Evolutionary conservation across 495 filamentous ascomycete genomes (phyloP), one percentile per base, ranked within the genome.

Genomic region (Penicillium arizonense): DNA sequence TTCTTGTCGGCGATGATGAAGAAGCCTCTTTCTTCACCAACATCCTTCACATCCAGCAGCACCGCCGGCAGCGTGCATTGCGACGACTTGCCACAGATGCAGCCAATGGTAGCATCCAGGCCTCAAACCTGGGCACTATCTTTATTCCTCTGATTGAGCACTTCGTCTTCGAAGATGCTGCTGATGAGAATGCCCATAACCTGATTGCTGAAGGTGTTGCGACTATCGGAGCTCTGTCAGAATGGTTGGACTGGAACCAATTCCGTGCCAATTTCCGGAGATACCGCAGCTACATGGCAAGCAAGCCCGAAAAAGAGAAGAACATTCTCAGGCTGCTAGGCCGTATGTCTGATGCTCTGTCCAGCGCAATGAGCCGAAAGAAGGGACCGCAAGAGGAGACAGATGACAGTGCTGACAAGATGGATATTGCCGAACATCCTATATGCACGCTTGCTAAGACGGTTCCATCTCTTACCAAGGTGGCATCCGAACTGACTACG

Each of bases 1-100:
- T 98, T 20, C 81, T 93, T 30, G 82, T 86, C 32, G 82, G 78
- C 3, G 83, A 87, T 45, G 93, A 96, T 39, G 84, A 96, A 35
- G 90, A 97, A 62, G 87, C 91, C 3, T 94, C 87, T 7, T 96
- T 97, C 73, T 97, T 97, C 73, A 87, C 77, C 68, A 96, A 96
- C 56, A 82, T 96, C 36, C 77, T 97, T 12, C 90, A 95, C 52
- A 93, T 95, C 41, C 95, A 96, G 53, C 86, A 92, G 39, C 87
- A 94, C 49, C 85, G 91, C 57, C 89, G 95, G 56, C 79, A 94
- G 23, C 82, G 90, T 50, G 94, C 95, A 9, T 70, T 97, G 20
- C 87, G 88, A 38, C 75, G 89, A 40, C 72, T 98, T 16, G 85
- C 88, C 41, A 70, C 70, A 10, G 84, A 85, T 47, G 87, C 87